Evolutionary conservation across 2,329 filamentous ascomycete species (phyloP), one percentile per base, ranked within the genome.

Genomic region (Parascedosporium putredinis): DNA sequence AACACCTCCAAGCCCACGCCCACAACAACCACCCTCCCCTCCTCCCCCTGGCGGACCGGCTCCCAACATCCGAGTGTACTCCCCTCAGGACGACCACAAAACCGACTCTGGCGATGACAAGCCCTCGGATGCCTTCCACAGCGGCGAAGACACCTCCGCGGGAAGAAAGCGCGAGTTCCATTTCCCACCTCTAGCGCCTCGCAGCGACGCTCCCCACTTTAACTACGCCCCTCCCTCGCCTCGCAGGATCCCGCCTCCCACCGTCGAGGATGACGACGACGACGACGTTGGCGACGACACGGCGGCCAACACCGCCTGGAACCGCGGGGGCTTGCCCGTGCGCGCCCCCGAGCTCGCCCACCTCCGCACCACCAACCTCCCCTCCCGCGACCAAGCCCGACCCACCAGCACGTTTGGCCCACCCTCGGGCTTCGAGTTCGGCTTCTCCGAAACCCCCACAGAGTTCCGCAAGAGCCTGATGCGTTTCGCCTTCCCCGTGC

Each of bases 401-500:
- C 75, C 76, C 1, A 77, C 72, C 1, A 78, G 74, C 44, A 78
- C 75, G 2, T 77, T 79, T 52, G 77, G 76, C 9, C 76, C 77
- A 12, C 76, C 77, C 1, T 75, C 74, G 0, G 78, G 76, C n/a
- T 86, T 86, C 59, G 82, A 86, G 58, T 87, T 87, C 60, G 88
- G 88, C 16, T 94, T 94, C 66, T 84, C 87, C 1, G 79, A 81
- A 53, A 90, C 88, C 23, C 88, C 89, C 6, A 90, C 87, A 1
- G 83, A 90, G 58, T 88, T 94, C 65, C 88, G 94, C 61, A 91
- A 90, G 73, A 88, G 81, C 57, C 71, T 94, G 46, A 91, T 95
- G 81, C 85, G 88, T 14, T 95, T 93, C 61, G 89, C 89, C 1
- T 95, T 94, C 62, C 79, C 90, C 0, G 70, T 81, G 31, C 76